Evolutionary conservation across 495 filamentous ascomycete genomes (phyloP).

Genomic region (Daldinia bambusicola): DNA sequence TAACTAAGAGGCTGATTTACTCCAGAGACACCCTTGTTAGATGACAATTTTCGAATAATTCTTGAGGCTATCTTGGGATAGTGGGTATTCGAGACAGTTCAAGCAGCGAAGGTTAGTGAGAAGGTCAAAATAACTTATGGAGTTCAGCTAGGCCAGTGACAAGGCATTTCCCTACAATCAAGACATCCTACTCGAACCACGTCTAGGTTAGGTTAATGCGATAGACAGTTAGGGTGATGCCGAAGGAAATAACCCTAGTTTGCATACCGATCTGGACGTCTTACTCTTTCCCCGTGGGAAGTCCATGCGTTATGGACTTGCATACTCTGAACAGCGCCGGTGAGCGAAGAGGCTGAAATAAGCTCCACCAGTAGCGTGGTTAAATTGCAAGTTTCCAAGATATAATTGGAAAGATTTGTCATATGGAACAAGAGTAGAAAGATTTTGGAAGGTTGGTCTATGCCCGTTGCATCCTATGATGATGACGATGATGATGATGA

Average conservation of each 20-base stretch:
- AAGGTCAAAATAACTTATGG: conserved; percentile 2
- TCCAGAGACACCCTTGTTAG: conserved; percentile 4
- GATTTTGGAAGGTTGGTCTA: conserved; percentile 20
- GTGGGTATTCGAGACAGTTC: not conserved
- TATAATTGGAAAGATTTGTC: conserved; percentile 44
- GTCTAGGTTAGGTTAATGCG: conserved; percentile 7
- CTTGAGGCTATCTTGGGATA: not conserved
- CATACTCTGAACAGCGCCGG: not conserved
- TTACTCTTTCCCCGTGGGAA: not conserved
- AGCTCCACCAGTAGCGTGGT: not conserved
- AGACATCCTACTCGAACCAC: conserved; percentile 1
- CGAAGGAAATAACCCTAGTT: conserved; percentile 8
- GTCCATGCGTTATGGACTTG: not conserved
- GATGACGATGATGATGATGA: not conserved
- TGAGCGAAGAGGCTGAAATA: conserved; percentile 16
- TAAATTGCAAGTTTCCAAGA: not conserved
- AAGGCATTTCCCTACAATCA: conserved; percentile 5
- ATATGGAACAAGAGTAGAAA: conserved; percentile 23
- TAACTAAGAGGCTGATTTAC: conserved; percentile 9
- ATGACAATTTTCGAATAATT: not conserved
- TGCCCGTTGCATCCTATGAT: conserved; percentile 5
- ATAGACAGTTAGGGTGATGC: conserved; percentile 4
- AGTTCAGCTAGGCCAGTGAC: conserved; percentile 5
- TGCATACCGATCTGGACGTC: not conserved
- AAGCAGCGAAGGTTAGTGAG: conserved; percentile 22